Conservation (phyloP, 1,284 basidiomycete genomes). For the Puccinia novopanici region DNA sequence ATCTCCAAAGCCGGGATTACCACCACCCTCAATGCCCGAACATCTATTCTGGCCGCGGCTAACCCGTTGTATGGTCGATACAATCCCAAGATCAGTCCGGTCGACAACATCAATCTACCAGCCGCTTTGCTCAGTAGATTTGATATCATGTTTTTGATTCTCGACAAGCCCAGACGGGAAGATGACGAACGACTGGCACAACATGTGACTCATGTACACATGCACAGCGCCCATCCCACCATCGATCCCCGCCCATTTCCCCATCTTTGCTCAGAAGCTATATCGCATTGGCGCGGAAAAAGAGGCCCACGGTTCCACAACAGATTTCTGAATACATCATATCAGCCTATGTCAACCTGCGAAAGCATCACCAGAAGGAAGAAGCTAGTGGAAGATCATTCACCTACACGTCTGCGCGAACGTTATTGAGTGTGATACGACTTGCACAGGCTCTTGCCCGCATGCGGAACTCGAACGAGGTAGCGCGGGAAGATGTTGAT, state of each 20-base stretch:
- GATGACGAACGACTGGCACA: slow-evolving; percentile 94
- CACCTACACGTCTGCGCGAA: slow-evolving; percentile 94
- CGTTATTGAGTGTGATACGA: slow-evolving; percentile 89
- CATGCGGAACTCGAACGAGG: slow-evolving; percentile 76
- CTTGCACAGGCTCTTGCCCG: slow-evolving; percentile 92
- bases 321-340: slow-evolving; percentile 91
- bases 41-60: slow-evolving; percentile 95
- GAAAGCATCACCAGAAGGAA: slow-evolving; percentile 88
- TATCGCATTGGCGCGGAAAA: slow-evolving; percentile 87
- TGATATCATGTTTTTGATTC: slow-evolving; percentile 94
- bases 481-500: slow-evolving; percentile 86
- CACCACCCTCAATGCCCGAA: slow-evolving; percentile 94
- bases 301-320: slow-evolving; percentile 81
- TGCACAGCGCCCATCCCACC: slow-evolving; percentile 86
- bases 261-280: slow-evolving; percentile 91
- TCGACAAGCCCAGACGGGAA: slow-evolving; percentile 90
- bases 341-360: slow-evolving; percentile 89
- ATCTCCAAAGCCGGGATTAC: slow-evolving; percentile 99
- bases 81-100: slow-evolving; percentile 98
- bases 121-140: slow-evolving; percentile 99
- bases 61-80: slow-evolving; percentile 99
- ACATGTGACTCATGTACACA: slow-evolving; percentile 97
- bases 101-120: slow-evolving; percentile 96
- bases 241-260: slow-evolving; percentile 71
- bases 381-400: slow-evolving; percentile 84